Conservation (phyloP, 805 yeast species). For the Monosporozyma solicola region DNA sequence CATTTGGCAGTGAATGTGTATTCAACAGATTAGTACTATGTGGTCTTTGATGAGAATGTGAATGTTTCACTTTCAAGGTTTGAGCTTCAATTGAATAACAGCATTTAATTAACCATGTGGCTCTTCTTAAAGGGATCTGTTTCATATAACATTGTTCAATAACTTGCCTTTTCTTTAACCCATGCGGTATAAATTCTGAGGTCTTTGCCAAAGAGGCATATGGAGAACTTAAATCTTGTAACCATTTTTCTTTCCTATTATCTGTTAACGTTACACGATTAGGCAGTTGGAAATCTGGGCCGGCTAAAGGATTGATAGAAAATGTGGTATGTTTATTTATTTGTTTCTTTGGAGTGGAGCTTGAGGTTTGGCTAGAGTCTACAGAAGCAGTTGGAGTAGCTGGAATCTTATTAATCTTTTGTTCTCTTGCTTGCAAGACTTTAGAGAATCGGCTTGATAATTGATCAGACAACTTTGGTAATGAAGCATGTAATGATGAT, state of each 20-base stretch:
- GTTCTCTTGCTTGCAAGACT: conserved; percentile 24
- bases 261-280: conserved; percentile 79
- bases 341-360: conserved; percentile 2
- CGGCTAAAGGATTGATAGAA: conserved; percentile 17
- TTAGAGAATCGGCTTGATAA: conserved; percentile 24
- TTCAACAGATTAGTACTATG: neutral
- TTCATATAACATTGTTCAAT: conserved; percentile 64
- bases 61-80: conserved; percentile 10
- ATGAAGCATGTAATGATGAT: conserved; percentile 27
- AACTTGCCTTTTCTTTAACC: conserved; percentile 63
- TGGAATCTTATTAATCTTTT: conserved; percentile 24
- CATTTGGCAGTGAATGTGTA: neutral
- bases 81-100: conserved; percentile 67
- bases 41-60: conserved; percentile 7
- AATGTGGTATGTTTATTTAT: conserved; percentile 1
- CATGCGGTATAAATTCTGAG: conserved; percentile 82
- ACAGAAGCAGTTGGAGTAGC: conserved; percentile 1
- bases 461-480: conserved; percentile 24
- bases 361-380: neutral
- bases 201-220: conserved; percentile 56
- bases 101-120: conserved; percentile 86
- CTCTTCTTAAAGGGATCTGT: conserved; percentile 67
- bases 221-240: conserved; percentile 65
- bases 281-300: conserved; percentile 27
- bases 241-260: conserved; percentile 77